These are phyloP conservation scores for Leishmania tropica DNA, from an alignment of 208 protist species.

Conservation along the genomic window DNA sequence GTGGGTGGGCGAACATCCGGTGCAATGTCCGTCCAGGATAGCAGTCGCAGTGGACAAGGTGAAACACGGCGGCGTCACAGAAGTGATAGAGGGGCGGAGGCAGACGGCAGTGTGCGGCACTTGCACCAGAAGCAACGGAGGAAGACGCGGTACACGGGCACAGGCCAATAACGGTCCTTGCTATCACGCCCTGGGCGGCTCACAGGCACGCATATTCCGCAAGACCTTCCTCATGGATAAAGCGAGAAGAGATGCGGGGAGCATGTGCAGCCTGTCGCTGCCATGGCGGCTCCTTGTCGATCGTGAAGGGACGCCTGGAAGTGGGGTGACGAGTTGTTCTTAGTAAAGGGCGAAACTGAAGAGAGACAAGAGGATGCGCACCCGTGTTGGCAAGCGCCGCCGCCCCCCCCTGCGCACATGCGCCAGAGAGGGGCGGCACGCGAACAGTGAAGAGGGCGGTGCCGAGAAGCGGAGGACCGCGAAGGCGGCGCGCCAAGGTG, in stretches of 20 bases:
- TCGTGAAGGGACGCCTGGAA: not conserved
- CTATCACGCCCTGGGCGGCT: not conserved
- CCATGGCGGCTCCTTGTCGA: not conserved
- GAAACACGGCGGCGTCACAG: not conserved
- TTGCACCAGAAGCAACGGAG: not conserved
- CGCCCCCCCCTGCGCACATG: not conserved
- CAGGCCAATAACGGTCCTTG: not conserved
- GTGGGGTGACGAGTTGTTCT: not conserved
- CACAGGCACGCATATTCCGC: not conserved
- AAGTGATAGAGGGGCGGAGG: not conserved
- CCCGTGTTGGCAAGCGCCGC: not conserved
- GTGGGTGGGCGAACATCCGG: not conserved
- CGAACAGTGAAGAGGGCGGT: not conserved
- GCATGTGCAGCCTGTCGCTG: not conserved
- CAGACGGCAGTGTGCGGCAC: not conserved
- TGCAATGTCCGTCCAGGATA: not conserved
- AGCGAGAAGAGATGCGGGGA: not conserved
- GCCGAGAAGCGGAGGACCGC: not conserved
- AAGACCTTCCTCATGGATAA: not conserved
- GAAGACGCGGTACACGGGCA: not conserved
- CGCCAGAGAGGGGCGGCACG: not conserved
- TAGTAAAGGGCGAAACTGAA: not conserved
- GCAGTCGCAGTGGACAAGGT: not conserved
- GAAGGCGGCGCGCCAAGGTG: not conserved
- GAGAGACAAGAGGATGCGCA: not conserved